Evolutionary conservation across 78 protist species (phyloP), one percentile per base, ranked within the genome.

Genomic region (Dictyostelium purpureum): DNA sequence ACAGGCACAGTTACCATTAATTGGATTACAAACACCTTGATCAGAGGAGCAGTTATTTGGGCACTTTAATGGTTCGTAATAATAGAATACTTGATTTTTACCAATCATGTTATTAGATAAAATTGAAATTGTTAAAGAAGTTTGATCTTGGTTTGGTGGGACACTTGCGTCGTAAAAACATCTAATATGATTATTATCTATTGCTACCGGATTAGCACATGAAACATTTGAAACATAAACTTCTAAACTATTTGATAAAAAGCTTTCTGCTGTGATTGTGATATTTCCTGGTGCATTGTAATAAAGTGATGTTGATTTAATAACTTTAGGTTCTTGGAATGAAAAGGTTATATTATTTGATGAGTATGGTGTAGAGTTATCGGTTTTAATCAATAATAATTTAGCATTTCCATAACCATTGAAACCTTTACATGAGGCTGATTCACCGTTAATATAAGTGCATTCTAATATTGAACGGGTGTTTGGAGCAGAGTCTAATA

Each of bases 71-170:
- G 5, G 24, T 0, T 0, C 11, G 1, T 16, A 19, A 40, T 77
- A 77, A 24, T 31, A 57, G 37, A 77, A 77, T 26, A 77, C 85
- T 40, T 77, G 49, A 26, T 77, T 77, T 4, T 16, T 77, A n/a
- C 74, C 85, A 9, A 26, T 19, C 71, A 75, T 43, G 33, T 7
- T 6, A 35, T 75, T n/a, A 10, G 66, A 47, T 19, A 51, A 33
- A 5, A 75, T 45, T 75, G 66, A 31, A 19, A 75, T 35, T 1
- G 11, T 51, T 26, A 75, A n/a, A 18, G 81, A 52, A 16, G 47
- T 35, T 33, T 66, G 67, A 75, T 69, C 18, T 69, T 18, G 0
- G 2, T 69, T 69, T 38, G 76, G 56, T 6, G 76, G 56, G 21
- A 69, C 54, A 38, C n/a, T 21, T 69, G 76, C 35, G 0, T 21